phyloP scores from a whole-genome alignment of 2,329 filamentous ascomycete species.

The Xenosphaeropsis pyriputrescens region DNA sequence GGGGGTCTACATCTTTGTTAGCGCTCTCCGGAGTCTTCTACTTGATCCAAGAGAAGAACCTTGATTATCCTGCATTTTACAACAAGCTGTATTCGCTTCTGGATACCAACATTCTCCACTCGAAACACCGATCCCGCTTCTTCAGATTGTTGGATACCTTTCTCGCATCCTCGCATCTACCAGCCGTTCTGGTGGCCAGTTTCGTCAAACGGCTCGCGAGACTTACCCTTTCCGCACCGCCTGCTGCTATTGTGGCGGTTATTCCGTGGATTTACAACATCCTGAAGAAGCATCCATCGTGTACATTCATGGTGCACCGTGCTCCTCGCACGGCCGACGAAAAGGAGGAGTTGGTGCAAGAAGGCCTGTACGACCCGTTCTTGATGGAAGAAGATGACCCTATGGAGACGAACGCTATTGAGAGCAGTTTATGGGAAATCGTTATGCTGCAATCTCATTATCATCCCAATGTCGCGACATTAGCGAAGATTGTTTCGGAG shows the following conservation, averaged over 20 bases:
- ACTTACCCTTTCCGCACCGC: constrained; percentile 75
- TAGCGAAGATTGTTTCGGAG: constrained; percentile 86
- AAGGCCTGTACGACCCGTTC: constrained; percentile 60
- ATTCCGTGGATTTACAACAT: constrained; percentile 94
- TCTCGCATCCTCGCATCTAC: constrained; percentile 80
- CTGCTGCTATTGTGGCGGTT: constrained; percentile 75
- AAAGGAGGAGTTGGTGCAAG: constrained; percentile 42
- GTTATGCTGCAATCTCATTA: constrained; percentile 85
- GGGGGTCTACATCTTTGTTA: constrained; percentile 74
- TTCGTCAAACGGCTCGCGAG: constrained; percentile 91
- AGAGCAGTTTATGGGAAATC: constrained; percentile 91
- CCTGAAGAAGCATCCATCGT: constrained; percentile 75
- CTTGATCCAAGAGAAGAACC: constrained; percentile 81
- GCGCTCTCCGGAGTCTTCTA: constrained; percentile 91
- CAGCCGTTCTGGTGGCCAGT: constrained; percentile 78
- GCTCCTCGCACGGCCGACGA: constrained; percentile 42
- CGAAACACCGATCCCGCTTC: constrained; percentile 85
- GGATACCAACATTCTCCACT: constrained; percentile 75
- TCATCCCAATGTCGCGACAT: constrained; percentile 89
- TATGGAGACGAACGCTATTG: constrained; percentile 72
- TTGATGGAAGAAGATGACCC: constrained; percentile 63
- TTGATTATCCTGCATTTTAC: constrained; percentile 94
- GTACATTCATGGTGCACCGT: constrained; percentile 93
- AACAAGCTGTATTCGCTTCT: constrained; percentile 85
- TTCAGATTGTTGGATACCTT: constrained; percentile 88